Evolutionary conservation across 1,284 basidiomycete species (phyloP), one percentile per base, ranked within the genome.

Genomic region (Schizopora paradoxa): DNA sequence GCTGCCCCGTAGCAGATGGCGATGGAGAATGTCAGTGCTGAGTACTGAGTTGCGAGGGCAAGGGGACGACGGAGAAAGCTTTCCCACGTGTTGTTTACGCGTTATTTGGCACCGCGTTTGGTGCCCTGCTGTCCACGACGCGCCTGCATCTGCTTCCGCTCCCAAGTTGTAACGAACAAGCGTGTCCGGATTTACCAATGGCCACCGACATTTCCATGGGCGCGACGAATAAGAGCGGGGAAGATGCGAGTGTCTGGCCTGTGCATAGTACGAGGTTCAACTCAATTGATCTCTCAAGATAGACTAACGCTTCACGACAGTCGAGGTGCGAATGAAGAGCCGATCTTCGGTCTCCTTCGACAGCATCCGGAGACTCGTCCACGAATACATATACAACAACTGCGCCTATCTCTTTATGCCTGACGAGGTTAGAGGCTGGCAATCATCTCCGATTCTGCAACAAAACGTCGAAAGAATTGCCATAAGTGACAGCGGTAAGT

Each of bases 321-420:
- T 94, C 58, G 91, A 95, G 69, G 91, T 91, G 4, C 78, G 91
- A 36, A 69, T 92, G 21, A 70, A 75, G 32, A 65, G 78, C 2
- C 71, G 74, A 43, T 77, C 85, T 13, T 79, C 82, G 8, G 72
- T 82, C 21, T 77, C 85, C 4, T 81, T 82, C 60, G 86, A 89
- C 50, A 78, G 79, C 14, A 76, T 93, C 47, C 70, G 81, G 39
- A 72, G 68, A 40, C 69, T 76, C 33, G 81, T 92, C 4, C 66
- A 74, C 43, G 62, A 72, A 21, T 87, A 75, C 60, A 69, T 92
- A 34, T 67, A 63, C 16, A 71, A 75, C 3, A 74, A 77, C 6
- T 75, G 80, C 36, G 74, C 79, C 41, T 70, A 75, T 38, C 69
- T 88, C 47, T 73, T 73, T 47, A 66, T 87, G 19, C 81, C 84